A percentile compares a stretch with the other conserved stretches of the same genome.
phyloP scores from a whole-genome alignment of 768 basidiomycete genomes.

The Suillus americanus region DNA sequence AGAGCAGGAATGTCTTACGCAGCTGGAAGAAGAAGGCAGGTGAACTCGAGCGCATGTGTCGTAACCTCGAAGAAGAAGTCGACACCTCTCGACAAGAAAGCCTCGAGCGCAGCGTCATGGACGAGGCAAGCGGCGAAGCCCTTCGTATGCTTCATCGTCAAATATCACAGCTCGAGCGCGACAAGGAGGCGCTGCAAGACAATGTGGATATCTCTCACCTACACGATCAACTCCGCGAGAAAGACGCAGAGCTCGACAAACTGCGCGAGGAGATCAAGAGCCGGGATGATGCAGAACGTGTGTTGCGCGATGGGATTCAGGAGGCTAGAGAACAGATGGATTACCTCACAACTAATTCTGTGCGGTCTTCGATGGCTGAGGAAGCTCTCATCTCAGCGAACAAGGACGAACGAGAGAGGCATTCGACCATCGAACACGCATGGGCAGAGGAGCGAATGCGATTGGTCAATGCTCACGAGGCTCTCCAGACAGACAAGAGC shows the following conservation, averaged over 20 bases:
- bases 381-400: constrained; percentile 30
- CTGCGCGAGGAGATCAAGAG: constrained; percentile 45
- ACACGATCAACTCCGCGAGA: constrained; percentile 34
- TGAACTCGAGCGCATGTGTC: constrained; percentile 68
- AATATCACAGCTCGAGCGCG: constrained; percentile 73
- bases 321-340: constrained; percentile 64
- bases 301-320: constrained; percentile 51
- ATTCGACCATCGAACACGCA: constrained; percentile 39
- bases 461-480: constrained; percentile 40
- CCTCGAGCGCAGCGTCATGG: constrained; percentile 80
- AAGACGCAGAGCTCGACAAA: constrained; percentile 18
- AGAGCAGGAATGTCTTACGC: constrained; percentile 52
- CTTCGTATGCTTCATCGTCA: constrained; percentile 78
- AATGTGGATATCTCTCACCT: not conserved
- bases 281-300: constrained; percentile 53
- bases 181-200: constrained; percentile 47
- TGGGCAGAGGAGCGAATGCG: constrained; percentile 56
- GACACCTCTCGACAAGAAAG: constrained; percentile 82
- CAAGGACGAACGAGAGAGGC: constrained; percentile 39
- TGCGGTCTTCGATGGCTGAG: constrained; percentile 13
- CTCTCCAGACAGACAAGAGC: constrained; percentile 44
- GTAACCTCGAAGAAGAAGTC: constrained; percentile 80
- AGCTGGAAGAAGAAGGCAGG: constrained; percentile 77
- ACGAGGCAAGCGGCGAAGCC: constrained; percentile 76
- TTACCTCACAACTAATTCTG: constrained; percentile 34